A percentile compares a stretch with the other conserved stretches of the same genome.
These are phyloP conservation scores for Scheffersomyces quercinus DNA, from an alignment of 1,139 yeast species.

Conservation along the genomic window DNA sequence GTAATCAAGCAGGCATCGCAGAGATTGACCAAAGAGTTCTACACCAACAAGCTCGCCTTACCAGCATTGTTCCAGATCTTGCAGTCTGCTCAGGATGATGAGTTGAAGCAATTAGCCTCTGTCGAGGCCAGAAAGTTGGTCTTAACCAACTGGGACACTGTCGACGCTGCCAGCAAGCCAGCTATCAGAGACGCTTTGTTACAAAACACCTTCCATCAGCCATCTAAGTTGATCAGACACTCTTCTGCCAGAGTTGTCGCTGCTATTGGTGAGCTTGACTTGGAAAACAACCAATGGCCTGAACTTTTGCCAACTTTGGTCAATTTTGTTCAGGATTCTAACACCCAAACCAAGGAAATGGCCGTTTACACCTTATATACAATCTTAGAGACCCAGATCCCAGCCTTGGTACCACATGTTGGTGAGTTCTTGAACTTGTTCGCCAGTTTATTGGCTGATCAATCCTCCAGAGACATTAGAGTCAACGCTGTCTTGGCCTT, in stretches of 20 bases:
- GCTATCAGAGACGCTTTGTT: constrained; percentile 69
- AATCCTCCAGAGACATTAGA: constrained; percentile 69
- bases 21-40: constrained; percentile 72
- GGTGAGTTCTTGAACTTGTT: constrained; percentile 72
- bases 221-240: constrained; percentile 74
- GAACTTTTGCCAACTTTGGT: constrained; percentile 73
- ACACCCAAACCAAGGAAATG: constrained; percentile 73
- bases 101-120: constrained; percentile 83
- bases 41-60: constrained; percentile 67
- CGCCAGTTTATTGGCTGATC: constrained; percentile 65
- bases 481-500: constrained; percentile 82
- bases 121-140: constrained; percentile 92
- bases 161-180: constrained; percentile 55
- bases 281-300: constrained; percentile 70
- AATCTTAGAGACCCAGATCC: constrained; percentile 72
- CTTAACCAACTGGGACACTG: constrained; percentile 65
- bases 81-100: constrained; percentile 62
- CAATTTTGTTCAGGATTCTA: constrained; percentile 63
- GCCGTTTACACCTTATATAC: constrained; percentile 80
- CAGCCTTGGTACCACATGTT: constrained; percentile 62
- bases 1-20: constrained; percentile 83
- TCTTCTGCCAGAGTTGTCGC: constrained; percentile 88
- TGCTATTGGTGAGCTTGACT: constrained; percentile 77
- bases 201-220: constrained; percentile 59
- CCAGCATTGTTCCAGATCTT: constrained; percentile 83